Evolutionary conservation across 2,329 filamentous ascomycete species (phyloP).

Genomic region (Sarocladium kiliense): DNA sequence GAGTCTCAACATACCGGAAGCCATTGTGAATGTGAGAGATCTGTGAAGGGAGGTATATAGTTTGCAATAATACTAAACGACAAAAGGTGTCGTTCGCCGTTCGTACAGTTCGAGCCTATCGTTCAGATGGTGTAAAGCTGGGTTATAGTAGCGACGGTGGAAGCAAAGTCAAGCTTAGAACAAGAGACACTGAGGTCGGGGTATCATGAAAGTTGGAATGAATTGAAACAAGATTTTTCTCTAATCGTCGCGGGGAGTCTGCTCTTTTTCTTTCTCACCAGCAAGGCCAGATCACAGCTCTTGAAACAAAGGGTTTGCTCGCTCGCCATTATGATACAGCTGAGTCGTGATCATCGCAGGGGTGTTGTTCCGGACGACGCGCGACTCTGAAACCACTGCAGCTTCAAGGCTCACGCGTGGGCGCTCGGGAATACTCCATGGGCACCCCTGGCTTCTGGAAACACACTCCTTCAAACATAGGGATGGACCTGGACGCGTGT

Average conservation of each 20-base stretch:
- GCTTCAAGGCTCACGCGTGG: not conserved
- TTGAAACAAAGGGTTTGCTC: constrained; percentile 10
- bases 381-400: constrained; percentile 3
- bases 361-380: constrained; percentile 3
- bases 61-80: too few relatives aligned
- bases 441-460: not conserved
- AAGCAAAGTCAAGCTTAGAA: not conserved
- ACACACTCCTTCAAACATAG: constrained; percentile 3
- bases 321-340: constrained; percentile 4
- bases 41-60: not conserved
- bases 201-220: constrained; percentile 7
- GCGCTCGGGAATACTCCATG: not conserved
- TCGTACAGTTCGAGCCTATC: too few relatives aligned
- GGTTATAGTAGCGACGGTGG: too few relatives aligned
- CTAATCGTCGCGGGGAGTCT: not conserved
- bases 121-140: too few relatives aligned
- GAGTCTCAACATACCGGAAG: not conserved
- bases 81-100: too few relatives aligned
- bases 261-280: not conserved
- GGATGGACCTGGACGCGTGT: not conserved
- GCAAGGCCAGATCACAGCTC: not conserved
- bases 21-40: not conserved
- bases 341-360: constrained; percentile 5
- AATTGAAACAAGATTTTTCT: not conserved
- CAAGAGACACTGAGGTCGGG: not conserved